Conservation (phyloP, 2,329 filamentous ascomycete species). For the Pochonia chlamydosporia region DNA sequence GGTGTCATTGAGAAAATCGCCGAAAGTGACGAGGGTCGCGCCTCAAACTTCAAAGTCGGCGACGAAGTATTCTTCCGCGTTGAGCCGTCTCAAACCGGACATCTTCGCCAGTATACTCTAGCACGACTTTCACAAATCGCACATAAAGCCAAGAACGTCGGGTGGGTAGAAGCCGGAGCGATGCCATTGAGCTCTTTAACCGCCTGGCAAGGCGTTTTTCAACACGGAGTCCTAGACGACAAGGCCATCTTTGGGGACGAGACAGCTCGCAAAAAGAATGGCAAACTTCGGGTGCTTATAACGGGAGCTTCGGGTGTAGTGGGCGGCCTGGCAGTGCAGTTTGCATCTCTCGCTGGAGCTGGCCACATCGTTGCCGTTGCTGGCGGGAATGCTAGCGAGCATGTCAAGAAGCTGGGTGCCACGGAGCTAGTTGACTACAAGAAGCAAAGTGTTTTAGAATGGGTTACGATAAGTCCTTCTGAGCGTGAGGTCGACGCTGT, state of each 20-base stretch:
- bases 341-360: slow-evolving; percentile 26
- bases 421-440: slow-evolving; percentile 29
- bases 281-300: slow-evolving; percentile 24
- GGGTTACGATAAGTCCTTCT: slow-evolving; percentile 19
- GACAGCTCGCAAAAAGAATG: slow-evolving; percentile 12
- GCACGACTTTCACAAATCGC: slow-evolving; percentile 24
- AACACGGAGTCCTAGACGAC: slow-evolving; percentile 22
- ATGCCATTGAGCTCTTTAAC: slow-evolving; percentile 32
- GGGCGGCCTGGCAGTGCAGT: slow-evolving; percentile 30
- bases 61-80: slow-evolving; percentile 25
- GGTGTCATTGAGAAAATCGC: slow-evolving; percentile 26
- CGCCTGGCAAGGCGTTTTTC: slow-evolving; percentile 32
- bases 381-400: slow-evolving; percentile 19
- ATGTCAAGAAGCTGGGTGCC: slow-evolving; percentile 24
- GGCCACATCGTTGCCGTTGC: slow-evolving; percentile 25
- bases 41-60: slow-evolving; percentile 23
- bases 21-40: neutral
- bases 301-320: slow-evolving; percentile 31
- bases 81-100: slow-evolving; percentile 17
- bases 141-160: slow-evolving; percentile 21
- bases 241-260: slow-evolving; percentile 12
- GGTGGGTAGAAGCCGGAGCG: slow-evolving; percentile 26
- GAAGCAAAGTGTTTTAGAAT: slow-evolving; percentile 18
- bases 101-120: slow-evolving; percentile 23
- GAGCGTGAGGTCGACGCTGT: slow-evolving; percentile 24